phyloP scores from a whole-genome alignment of 2,329 filamentous ascomycete species.

The Neophaeococcomyces mojaviensis region DNA sequence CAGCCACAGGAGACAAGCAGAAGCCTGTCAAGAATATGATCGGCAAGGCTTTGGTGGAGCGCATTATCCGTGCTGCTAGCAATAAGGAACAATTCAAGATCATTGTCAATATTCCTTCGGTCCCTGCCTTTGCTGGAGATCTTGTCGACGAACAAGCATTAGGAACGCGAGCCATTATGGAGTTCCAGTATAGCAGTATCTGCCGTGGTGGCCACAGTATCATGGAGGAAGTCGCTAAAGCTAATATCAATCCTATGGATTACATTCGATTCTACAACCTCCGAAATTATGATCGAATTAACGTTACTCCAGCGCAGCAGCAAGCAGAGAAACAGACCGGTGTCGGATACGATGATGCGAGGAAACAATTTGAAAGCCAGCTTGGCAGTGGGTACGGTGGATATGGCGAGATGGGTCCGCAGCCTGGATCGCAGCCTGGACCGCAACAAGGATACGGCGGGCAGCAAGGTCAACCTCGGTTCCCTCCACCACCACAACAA shows the following conservation, averaged over 20 bases:
- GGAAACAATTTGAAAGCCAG: conserved; percentile 37
- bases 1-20: conserved; percentile 63
- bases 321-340: conserved; percentile 36
- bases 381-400: conserved; percentile 42
- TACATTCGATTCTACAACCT: conserved; percentile 84
- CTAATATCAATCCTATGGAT: conserved; percentile 60
- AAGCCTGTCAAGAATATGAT: conserved; percentile 70
- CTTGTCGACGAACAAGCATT: conserved; percentile 64
- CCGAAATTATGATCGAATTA: conserved; percentile 76
- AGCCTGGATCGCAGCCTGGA: conserved; percentile 3
- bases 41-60: conserved; percentile 68
- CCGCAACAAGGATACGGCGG: not conserved
- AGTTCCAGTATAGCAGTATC: conserved; percentile 77
- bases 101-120: conserved; percentile 69
- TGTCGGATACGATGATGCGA: conserved; percentile 39
- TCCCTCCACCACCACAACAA: not conserved
- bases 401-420: conserved; percentile 26
- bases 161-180: conserved; percentile 78
- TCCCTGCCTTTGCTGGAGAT: conserved; percentile 77
- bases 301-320: conserved; percentile 36
- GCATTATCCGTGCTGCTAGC: conserved; percentile 63
- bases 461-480: conserved; percentile 1
- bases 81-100: conserved; percentile 63
- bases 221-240: conserved; percentile 59
- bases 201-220: conserved; percentile 70